phyloP scores from a whole-genome alignment of 1,284 basidiomycete species.

The Nidula niveotomentosa region DNA sequence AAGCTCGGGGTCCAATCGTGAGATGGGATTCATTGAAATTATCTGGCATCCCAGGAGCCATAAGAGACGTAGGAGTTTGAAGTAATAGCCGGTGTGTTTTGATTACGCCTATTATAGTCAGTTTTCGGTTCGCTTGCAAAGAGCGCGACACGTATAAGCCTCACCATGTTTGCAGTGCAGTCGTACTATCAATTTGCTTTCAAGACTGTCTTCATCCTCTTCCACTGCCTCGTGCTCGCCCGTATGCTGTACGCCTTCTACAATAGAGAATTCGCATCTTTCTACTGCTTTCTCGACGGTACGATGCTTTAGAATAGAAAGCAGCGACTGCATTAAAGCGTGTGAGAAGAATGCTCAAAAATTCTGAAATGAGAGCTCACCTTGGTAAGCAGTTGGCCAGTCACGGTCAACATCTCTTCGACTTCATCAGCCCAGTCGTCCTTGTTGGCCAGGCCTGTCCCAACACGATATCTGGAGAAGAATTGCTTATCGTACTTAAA shows the following conservation, averaged over 20 bases:
- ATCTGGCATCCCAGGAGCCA: conserved; percentile 62
- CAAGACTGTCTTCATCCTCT: conserved; percentile 60
- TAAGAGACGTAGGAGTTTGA: conserved; percentile 51
- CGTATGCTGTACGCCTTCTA: conserved; percentile 43
- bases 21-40: conserved; percentile 58
- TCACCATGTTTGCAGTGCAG: conserved; percentile 80
- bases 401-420: conserved; percentile 35
- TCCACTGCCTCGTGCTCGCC: conserved; percentile 32
- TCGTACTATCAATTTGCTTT: conserved; percentile 69
- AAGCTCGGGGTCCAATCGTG: conserved; percentile 64
- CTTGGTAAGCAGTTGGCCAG: conserved; percentile 69
- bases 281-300: conserved; percentile 75
- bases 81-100: conserved; percentile 77
- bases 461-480: conserved; percentile 65
- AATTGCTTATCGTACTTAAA: conserved; percentile 69
- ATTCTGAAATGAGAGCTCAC: conserved; percentile 30
- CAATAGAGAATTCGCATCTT: conserved; percentile 68
- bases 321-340: conserved; percentile 46
- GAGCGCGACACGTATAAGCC: conserved; percentile 5
- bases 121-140: too few relatives aligned
- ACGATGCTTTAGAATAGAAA: conserved; percentile 71
- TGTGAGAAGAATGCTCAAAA: conserved; percentile 2
- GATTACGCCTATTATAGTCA: conserved; percentile 53
- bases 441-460: conserved; percentile 17
- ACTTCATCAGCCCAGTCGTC: conserved; percentile 20